phyloP scores from a whole-genome alignment of 257 asterid genomes.

The Solanum paucissectum region DNA sequence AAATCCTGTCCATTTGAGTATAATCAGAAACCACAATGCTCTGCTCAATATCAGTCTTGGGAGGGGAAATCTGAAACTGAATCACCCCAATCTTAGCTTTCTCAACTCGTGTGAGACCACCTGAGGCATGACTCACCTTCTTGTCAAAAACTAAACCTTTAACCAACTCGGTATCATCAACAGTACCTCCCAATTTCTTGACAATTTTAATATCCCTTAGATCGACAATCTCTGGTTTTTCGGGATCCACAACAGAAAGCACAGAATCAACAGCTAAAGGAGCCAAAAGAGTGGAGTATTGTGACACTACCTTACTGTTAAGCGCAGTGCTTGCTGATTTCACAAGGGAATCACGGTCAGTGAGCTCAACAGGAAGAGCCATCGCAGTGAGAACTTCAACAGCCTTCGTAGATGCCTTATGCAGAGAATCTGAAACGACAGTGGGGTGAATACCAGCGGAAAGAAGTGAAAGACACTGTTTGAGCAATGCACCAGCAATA shows the following conservation, averaged over 20 bases:
- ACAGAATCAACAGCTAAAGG: slow-evolving; percentile 97
- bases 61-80: slow-evolving; percentile 95
- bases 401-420: slow-evolving; percentile 58
- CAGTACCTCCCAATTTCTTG: slow-evolving; percentile 92
- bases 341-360: slow-evolving; percentile 65
- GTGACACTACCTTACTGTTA: slow-evolving; percentile 90
- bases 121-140: slow-evolving; percentile 96
- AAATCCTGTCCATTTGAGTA: slow-evolving; percentile 94
- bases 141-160: slow-evolving; percentile 89
- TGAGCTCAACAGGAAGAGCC: slow-evolving; percentile 77
- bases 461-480: slow-evolving; percentile 44
- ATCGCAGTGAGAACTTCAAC: slow-evolving; percentile 70
- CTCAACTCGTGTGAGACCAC: slow-evolving; percentile 81
- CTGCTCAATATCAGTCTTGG: slow-evolving; percentile 96
- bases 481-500: slow-evolving; percentile 65
- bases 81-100: slow-evolving; percentile 91
- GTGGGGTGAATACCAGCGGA: slow-evolving; percentile 75
- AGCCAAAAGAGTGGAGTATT: slow-evolving; percentile 88
- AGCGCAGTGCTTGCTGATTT: slow-evolving; percentile 77
- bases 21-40: slow-evolving; percentile 95
- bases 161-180: slow-evolving; percentile 79
- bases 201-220: slow-evolving; percentile 83
- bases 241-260: slow-evolving; percentile 84
- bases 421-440: slow-evolving; percentile 61
- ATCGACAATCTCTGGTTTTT: slow-evolving; percentile 83